Conservation (phyloP, 202 grass and related monocot genomes). For the Thinopyrum obtusiflorum region DNA sequence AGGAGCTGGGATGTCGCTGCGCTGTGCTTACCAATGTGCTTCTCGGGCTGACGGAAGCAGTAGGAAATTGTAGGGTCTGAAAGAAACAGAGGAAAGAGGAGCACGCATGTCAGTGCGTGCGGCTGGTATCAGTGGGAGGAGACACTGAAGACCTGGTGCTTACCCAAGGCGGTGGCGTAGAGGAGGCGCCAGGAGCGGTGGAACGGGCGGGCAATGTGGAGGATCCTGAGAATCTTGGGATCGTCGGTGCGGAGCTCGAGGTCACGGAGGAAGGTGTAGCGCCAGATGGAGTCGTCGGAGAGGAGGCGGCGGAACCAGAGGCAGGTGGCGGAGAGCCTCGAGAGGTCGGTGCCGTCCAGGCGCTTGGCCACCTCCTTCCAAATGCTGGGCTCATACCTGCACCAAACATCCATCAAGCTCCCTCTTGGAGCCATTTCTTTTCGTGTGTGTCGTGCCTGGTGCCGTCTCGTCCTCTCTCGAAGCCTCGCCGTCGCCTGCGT, state of each 20-base stretch:
- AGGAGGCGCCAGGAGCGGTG: conserved; percentile 66
- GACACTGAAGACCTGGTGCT: background rate
- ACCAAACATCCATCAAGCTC: too few species aligned
- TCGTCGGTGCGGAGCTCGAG: conserved; percentile 34
- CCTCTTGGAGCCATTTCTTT: too few species aligned
- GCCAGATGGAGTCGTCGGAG: conserved; percentile 75
- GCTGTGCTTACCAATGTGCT: conserved; percentile 62
- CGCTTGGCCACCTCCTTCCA: conserved; percentile 96
- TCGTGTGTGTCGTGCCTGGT: too few species aligned
- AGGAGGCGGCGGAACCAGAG: conserved; percentile 70
- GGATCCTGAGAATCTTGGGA: background rate
- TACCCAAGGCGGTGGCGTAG: conserved; percentile 76
- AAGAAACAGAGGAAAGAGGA: background rate
- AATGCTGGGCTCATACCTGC: conserved; percentile 65
- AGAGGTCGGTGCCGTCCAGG: conserved; percentile 65
- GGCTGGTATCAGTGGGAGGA: background rate
- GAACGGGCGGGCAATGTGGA: conserved; percentile 9
- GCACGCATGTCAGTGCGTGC: conserved; percentile 34
- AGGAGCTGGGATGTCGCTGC: background rate
- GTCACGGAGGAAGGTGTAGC: conserved; percentile 75
- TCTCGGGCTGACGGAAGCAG: conserved; percentile 45
- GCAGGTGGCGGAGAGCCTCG: conserved; percentile 48
- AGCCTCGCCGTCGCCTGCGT: too few species aligned
- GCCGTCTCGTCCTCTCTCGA: too few species aligned
- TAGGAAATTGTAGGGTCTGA: conserved; percentile 68